Conservation (phyloP, 1,284 basidiomycete genomes). For the Leccinum subrobustum region DNA sequence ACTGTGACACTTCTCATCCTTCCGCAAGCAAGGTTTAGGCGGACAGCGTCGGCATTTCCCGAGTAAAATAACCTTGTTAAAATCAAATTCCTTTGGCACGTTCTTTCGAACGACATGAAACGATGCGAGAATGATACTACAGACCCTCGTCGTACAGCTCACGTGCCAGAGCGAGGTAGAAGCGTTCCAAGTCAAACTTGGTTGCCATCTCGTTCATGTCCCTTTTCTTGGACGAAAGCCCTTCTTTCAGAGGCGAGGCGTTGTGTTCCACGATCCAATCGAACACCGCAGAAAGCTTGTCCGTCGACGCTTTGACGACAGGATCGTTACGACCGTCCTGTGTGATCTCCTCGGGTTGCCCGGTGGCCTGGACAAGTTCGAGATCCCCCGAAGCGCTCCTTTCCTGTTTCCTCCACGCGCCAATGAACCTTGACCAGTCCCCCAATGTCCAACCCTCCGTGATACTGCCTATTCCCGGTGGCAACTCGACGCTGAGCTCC, state of each 20-base stretch:
- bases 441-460: conserved; percentile 55
- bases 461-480: conserved; percentile 39
- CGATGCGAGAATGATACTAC: conserved; percentile 33
- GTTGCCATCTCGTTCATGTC: conserved; percentile 48
- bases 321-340: conserved; percentile 49
- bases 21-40: no score
- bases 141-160: conserved; percentile 82
- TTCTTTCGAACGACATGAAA: neutral
- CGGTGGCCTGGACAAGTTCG: conserved; percentile 21
- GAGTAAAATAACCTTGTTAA: neutral
- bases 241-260: conserved; percentile 20
- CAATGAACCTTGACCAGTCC: conserved; percentile 62
- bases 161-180: conserved; percentile 73
- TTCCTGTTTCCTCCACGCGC: conserved; percentile 56
- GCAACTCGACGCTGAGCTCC: conserved; percentile 61
- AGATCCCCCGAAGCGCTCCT: conserved; percentile 27
- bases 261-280: conserved; percentile 74
- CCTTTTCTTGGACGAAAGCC: conserved; percentile 24
- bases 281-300: conserved; percentile 66
- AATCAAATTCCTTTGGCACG: neutral
- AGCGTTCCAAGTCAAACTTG: conserved; percentile 69
- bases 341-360: conserved; percentile 25
- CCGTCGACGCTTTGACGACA: conserved; percentile 63
- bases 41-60: no score
- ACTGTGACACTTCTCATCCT: no score